Base-by-base conservation (phyloP, 331 rosid species). In the Stylosanthes scabra region DNA sequence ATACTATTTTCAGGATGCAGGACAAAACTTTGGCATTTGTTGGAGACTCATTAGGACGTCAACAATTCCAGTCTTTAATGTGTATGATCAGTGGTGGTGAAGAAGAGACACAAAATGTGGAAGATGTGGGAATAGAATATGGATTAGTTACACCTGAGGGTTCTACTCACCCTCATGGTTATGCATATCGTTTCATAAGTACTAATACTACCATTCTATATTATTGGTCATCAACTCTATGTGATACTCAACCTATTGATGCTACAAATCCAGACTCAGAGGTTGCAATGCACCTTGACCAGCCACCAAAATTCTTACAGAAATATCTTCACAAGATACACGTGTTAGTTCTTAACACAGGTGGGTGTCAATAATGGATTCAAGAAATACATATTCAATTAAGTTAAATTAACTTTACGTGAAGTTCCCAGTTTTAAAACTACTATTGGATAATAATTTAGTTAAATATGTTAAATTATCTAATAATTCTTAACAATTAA, bases 21-120 rank as follows among this genome's bases (percentile, higher is more conserved):
- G 66, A 84, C 85, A 91, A 88, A 84, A 94, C 93, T 63, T 86
- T 94, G 71, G 99, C 99, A 78, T 87, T 94, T 77, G 93, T 91
- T 46, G 99, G 99, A 78, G 97, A 91, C 82, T 94, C 99, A 51
- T 71, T 94, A 83, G 99, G 99, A 76, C 83, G 97, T 72, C 99
- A 94, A 86, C 99, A 91, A 85, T 94, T 87, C 80, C 99, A 94
- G 79, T 94, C 99, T 59, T 59, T 94, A 44, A 94, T 91, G 96
- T 94, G 99, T 87, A 90, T 94, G 99, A 71, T 90, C 80, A 87
- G 96, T 5, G 93, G 90, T 65, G 97, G 97, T 20, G 1, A 20
- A 52, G 39, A 80, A 60, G 88, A 83, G 80, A 86, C 64, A 31
- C 37, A 29, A 46, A 87, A 77, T 72, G 88, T 91, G 52, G 66